Evolutionary conservation across 371 early-diverging fungal genomes (phyloP).

Genomic region (Saksenaea vasiformis): DNA sequence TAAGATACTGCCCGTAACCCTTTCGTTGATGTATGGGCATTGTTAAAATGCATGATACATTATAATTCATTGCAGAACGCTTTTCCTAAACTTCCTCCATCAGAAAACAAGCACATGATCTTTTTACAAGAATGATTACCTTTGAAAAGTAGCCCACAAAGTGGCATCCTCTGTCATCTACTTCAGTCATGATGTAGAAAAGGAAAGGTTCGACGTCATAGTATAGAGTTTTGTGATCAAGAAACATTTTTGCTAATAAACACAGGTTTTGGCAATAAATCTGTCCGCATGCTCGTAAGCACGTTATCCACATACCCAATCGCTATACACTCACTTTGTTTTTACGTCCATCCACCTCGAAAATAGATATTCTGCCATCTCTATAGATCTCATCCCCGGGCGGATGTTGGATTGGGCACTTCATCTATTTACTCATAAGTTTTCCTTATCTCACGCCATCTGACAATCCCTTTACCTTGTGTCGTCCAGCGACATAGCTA

Average conservation of each 20-base stretch:
- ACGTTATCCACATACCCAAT: neutral
- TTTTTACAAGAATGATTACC: no score
- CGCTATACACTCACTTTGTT: constrained; percentile 52
- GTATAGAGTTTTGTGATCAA: constrained; percentile 98
- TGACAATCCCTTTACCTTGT: constrained; percentile 44
- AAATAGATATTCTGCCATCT: constrained; percentile 73
- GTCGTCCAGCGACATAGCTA: constrained; percentile 61
- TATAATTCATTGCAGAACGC: constrained; percentile 82
- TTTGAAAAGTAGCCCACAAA: constrained; percentile 98
- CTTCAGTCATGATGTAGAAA: constrained; percentile 92
- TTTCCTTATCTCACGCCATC: neutral
- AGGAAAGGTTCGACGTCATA: constrained; percentile 99
- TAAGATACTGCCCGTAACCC: constrained; percentile 95
- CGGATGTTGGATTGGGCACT: constrained; percentile 82
- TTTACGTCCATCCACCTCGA: constrained; percentile 91
- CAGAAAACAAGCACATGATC: no score
- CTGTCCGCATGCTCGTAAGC: neutral
- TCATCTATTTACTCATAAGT: constrained; percentile 22
- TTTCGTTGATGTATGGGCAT: constrained; percentile 92
- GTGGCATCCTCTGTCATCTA: constrained; percentile 80
- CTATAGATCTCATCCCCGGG: constrained; percentile 97
- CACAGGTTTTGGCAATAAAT: constrained; percentile 96
- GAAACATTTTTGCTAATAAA: constrained; percentile 94
- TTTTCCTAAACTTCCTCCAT: constrained; percentile 74
- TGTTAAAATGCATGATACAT: constrained; percentile 96